Evolutionary conservation across 805 yeast genomes (phyloP), one percentile per base, ranked within the genome.

Genomic region (Wickerhamomyces sydowiorum): DNA sequence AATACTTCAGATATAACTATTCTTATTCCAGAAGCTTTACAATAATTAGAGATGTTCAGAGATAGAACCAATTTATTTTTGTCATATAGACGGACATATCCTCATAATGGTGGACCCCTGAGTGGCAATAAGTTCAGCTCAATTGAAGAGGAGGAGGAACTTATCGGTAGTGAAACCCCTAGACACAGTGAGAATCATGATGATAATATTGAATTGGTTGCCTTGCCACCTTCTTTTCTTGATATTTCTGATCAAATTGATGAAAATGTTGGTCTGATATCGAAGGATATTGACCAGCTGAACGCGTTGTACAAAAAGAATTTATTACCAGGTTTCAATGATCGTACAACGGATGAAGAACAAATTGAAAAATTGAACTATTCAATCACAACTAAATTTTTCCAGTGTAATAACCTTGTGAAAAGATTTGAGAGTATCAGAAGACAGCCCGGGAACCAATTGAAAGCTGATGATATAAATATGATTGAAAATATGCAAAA

Each of bases 51-150:
- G 41, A 88, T 91, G 96, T 86, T 85, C 57, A 74, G 98, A 60
- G 98, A 93, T 65, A 73, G 97, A 60, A 93, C 99, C n/a, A 91
- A 90, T 57, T 72, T 91, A 49, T 91, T 73, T 62, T 68, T 89
- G 19, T 88, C 97, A 36, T 91, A 86, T 59, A 78, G 99, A 48
- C 78, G 93, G 45, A 89, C 98, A 10, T 83, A 82, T 43, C 95
- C 96, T 0, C 89, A 89, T 50, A 77, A 73, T 47, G 34, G 70
- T 45, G 36, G 60, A 57, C 27, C 46, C 55, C n/a, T 52, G 62
- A n/a, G 18, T 4, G 40, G 50, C 35, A 35, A 57, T 7, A 42
- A 53, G 22, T 54, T 57, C 39, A 54, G 54, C 44, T 44, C 52
- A 17, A 50, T 57, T n/a, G 61, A 55, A 19, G 58, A 52, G 22